Evolutionary conservation across 257 asterid genomes (phyloP).

Genomic region (Fraxinus quadrangulata): DNA sequence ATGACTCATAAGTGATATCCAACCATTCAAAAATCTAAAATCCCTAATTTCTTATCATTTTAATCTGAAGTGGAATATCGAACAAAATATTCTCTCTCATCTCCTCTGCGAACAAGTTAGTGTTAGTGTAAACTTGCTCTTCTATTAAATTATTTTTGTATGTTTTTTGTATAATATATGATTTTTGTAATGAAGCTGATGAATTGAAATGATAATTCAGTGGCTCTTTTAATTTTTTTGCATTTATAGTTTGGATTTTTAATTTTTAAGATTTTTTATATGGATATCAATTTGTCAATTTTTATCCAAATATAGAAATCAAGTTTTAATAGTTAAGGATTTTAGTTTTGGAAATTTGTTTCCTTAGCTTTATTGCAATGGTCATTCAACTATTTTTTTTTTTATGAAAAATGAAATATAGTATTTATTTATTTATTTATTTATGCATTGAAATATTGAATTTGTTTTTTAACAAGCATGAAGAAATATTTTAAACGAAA

Average conservation of each 20-base stretch:
- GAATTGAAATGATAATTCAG: background rate
- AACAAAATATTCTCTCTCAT: slow-evolving; percentile 27
- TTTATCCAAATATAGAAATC: background rate
- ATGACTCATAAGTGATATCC: no score
- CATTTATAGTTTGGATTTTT: background rate
- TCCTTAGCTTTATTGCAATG: background rate
- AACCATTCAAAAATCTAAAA: no score
- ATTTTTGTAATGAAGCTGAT: background rate
- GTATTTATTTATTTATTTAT: no score
- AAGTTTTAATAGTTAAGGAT: background rate
- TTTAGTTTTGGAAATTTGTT: background rate
- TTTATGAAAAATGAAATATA: no score
- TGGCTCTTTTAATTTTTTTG: background rate
- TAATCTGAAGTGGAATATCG: slow-evolving; percentile 32
- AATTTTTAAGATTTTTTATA: background rate
- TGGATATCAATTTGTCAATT: background rate
- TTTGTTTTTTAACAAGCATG: no score
- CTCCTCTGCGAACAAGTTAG: slow-evolving; percentile 60
- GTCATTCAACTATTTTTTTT: no score
- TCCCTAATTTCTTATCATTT: no score
- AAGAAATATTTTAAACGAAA: no score
- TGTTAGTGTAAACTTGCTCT: background rate
- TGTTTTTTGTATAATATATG: background rate
- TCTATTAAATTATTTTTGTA: background rate
- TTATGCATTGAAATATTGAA: no score